Evolutionary conservation across 2,329 filamentous ascomycete species (phyloP), one percentile per base, ranked within the genome.

Genomic region (Rutstroemia sp.): DNA sequence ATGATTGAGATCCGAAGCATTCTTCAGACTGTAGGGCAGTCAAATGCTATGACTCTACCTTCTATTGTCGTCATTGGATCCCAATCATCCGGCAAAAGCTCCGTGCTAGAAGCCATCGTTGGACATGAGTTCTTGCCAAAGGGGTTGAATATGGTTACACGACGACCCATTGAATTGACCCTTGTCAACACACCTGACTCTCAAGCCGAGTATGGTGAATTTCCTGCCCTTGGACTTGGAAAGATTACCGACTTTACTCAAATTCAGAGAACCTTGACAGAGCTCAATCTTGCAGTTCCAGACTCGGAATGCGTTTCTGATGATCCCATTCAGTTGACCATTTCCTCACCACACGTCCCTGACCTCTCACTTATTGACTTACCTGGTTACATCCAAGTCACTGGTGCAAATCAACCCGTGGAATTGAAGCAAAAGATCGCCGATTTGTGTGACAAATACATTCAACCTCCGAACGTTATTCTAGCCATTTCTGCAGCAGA

Each of bases 21-120:
- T 56, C 78, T 99, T 23, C 88, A 95, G 68, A 89, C 86, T 25
- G 88, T 99, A 48, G 95, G 92, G 36, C 92, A 99, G 75, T 95
- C 92, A 0, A 90, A 87, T 62, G 84, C 89, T 3, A 76, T 99
- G 61, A 92, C 88, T 1, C 75, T 99, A 21, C 94, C 94, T 0
- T 97, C 95, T 0, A 99, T 99, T 57, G 94, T 99, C n/a, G 94
- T 99, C 39, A 96, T 99, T 64, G 94, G 94, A 23, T 99, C 94
- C 2, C 94, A 99, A 70, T 99, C 94, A 0, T 97, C 94, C 0
- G 94, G 94, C 42, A 99, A 99, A 75, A 97, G 92, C 68, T 99
- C 94, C 1, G 94, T 99, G 1, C 72, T 99, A 48, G 94, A 99
- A 71, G 89, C 94, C 19, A 95, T 99, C 59, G 95, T 99, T 54